These are phyloP conservation scores for Acidiella bohemica DNA, from an alignment of 495 filamentous ascomycete genomes.

Conservation along the genomic window DNA sequence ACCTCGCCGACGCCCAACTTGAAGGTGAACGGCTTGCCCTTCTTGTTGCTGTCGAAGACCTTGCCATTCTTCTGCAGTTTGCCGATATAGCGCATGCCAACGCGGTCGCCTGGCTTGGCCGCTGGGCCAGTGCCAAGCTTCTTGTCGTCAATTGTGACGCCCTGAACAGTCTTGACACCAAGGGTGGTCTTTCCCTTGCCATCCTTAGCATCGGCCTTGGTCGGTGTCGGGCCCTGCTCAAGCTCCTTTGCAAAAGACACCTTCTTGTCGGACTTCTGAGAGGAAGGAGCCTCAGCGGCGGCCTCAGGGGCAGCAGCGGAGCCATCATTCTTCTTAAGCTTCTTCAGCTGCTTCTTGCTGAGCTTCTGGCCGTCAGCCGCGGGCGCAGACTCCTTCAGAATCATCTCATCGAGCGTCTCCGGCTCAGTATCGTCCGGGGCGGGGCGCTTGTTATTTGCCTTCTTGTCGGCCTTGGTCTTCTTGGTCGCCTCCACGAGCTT, in stretches of 20 bases:
- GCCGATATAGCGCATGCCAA: slow-evolving; percentile 93
- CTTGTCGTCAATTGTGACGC: slow-evolving; percentile 87
- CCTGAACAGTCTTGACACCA: slow-evolving; percentile 64
- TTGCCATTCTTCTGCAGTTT: slow-evolving; percentile 77
- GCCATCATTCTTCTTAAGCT: slow-evolving; percentile 84
- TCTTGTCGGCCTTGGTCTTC: slow-evolving; percentile 48
- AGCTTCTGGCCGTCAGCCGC: slow-evolving; percentile 49
- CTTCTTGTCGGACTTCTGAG: slow-evolving; percentile 70
- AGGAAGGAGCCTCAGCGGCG: slow-evolving; percentile 36
- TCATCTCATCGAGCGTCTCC: slow-evolving; percentile 54
- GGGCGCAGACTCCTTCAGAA: slow-evolving; percentile 50
- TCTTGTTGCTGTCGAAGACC: slow-evolving; percentile 94
- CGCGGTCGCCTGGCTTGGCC: slow-evolving; percentile 72
- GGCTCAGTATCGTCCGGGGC: slow-evolving; percentile 45
- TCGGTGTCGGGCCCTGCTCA: slow-evolving; percentile 82
- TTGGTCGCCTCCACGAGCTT: slow-evolving; percentile 54
- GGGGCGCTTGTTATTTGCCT: slow-evolving; percentile 57
- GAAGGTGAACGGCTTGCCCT: slow-evolving; percentile 91
- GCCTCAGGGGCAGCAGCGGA: slow-evolving; percentile 49
- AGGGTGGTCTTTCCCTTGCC: slow-evolving; percentile 33
- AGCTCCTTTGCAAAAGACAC: slow-evolving; percentile 98
- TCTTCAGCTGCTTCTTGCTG: slow-evolving; percentile 97
- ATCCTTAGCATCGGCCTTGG: slow-evolving; percentile 37
- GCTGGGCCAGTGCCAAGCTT: slow-evolving; percentile 71
- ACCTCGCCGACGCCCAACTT: slow-evolving; percentile 87